A percentile compares a stretch with the other conserved stretches of the same genome.
phyloP scores from a whole-genome alignment of 225 moss, liverwort and hornwort species.

The Polytrichum commune region DNA sequence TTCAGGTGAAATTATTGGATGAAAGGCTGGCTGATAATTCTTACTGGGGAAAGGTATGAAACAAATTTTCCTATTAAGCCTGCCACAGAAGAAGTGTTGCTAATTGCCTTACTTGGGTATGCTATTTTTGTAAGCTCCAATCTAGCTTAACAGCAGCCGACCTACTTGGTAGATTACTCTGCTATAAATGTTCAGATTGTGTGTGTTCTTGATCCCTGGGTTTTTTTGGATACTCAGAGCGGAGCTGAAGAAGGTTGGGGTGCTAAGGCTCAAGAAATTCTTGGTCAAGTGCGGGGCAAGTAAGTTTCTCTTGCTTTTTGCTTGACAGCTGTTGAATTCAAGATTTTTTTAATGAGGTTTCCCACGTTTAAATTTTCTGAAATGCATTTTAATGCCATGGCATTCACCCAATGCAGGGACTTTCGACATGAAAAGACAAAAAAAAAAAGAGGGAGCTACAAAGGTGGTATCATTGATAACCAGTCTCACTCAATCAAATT shows the following conservation, averaged over 20 bases:
- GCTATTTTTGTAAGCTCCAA: not conserved
- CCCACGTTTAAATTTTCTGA: not conserved
- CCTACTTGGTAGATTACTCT: not conserved
- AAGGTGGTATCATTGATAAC: conserved; percentile 81
- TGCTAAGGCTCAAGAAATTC: conserved; percentile 80
- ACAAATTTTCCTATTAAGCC: not conserved
- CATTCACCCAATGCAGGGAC: conserved; percentile 35
- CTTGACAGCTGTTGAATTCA: not conserved
- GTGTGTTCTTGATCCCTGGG: not conserved
- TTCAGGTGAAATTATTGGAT: conserved; percentile 76
- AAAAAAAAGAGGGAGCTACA: conserved; percentile 92
- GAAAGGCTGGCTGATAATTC: conserved; percentile 87
- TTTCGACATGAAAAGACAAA: conserved; percentile 98
- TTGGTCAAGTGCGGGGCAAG: conserved; percentile 89
- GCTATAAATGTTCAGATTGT: not conserved
- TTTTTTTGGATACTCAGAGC: conserved; percentile 33
- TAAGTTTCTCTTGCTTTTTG: conserved; percentile 36
- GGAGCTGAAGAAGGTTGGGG: conserved; percentile 96
- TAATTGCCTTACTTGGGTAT: not conserved
- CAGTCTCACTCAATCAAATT: conserved; percentile 92
- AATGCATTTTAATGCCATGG: not conserved
- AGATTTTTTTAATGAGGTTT: not conserved
- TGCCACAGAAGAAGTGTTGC: not conserved
- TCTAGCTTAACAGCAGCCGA: not conserved
- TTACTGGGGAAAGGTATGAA: conserved; percentile 90